A percentile compares a stretch with the other conserved stretches of the same genome.
Evolutionary conservation across 768 basidiomycete species (phyloP).

Genomic region (Phaeotremella fagi): DNA sequence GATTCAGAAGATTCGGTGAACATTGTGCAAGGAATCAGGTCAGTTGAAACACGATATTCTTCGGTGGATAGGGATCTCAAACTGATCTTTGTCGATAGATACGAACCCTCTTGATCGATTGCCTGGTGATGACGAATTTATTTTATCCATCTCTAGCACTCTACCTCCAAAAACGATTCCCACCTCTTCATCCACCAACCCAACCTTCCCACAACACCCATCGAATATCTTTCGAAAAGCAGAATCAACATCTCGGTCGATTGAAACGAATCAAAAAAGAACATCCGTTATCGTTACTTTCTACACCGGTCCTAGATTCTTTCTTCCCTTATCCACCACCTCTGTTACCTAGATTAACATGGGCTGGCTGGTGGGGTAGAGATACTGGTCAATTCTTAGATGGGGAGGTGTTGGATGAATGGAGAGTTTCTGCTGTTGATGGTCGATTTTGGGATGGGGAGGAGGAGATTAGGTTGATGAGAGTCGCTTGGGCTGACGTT

Average conservation of each 20-base stretch:
- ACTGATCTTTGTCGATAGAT: conserved; percentile 27
- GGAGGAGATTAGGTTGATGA: conserved; percentile 22
- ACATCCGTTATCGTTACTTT: conserved; percentile 43
- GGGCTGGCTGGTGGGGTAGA: conserved; percentile 35
- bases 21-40: conserved; percentile 49
- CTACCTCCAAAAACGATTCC: conserved; percentile 35
- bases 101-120: conserved; percentile 45
- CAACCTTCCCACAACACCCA: conserved; percentile 22
- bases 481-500: conserved; percentile 38
- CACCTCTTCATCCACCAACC: conserved; percentile 26
- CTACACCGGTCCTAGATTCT: conserved; percentile 39
- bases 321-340: conserved; percentile 48
- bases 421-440: conserved; percentile 8
- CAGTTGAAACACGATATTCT: conserved; percentile 1
- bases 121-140: conserved; percentile 48
- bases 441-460: conserved; percentile 1
- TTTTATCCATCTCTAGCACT: conserved; percentile 47
- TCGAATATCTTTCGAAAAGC: conserved; percentile 13
- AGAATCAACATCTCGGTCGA: conserved; percentile 4
- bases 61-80: too few species aligned
- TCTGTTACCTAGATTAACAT: conserved; percentile 29
- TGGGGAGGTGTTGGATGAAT: conserved; percentile 6
- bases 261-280: conserved; percentile 11
- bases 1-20: conserved; percentile 42
- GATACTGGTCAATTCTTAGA: conserved; percentile 11